These are phyloP conservation scores for Mucor circinelloides DNA, from an alignment of 371 early-diverging fungal species.

Conservation along the genomic window DNA sequence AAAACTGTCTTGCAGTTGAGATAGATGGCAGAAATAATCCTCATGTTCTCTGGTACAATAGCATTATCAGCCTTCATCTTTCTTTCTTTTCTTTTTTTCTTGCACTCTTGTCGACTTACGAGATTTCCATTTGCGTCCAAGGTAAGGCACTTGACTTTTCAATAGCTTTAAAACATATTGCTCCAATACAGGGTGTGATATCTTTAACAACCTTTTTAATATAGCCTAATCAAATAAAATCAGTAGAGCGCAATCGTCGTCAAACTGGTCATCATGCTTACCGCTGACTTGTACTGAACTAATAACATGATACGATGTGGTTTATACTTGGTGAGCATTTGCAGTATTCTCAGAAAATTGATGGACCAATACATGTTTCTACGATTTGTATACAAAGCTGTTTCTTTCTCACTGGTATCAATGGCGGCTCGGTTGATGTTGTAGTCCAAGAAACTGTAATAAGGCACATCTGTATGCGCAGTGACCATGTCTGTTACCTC, in stretches of 20 bases:
- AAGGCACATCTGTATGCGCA: conserved; percentile 61
- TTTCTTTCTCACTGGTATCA: not conserved
- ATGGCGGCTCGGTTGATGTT: not conserved
- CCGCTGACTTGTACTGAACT: conserved; percentile 83
- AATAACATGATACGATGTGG: conserved; percentile 72
- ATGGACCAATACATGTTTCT: conserved; percentile 77
- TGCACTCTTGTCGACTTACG: conserved; percentile 34
- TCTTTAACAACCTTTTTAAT: conserved; percentile 74
- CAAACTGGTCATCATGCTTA: conserved; percentile 21
- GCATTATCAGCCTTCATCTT: no score
- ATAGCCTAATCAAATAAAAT: conserved; percentile 44
- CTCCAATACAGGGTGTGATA: conserved; percentile 70
- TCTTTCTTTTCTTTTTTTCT: no score
- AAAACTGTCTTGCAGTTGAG: conserved; percentile 65
- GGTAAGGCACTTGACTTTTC: conserved; percentile 78
- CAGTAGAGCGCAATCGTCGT: no score
- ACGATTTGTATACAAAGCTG: conserved; percentile 21
- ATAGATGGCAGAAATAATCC: conserved; percentile 78
- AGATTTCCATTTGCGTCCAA: conserved; percentile 83
- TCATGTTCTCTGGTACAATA: conserved; percentile 64
- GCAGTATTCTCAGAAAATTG: conserved; percentile 73
- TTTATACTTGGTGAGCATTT: conserved; percentile 81
- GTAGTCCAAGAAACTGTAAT: conserved; percentile 45
- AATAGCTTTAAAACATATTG: conserved; percentile 77
- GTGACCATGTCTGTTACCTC: conserved; percentile 55